phyloP scores from a whole-genome alignment of 768 basidiomycete species.

The Dioszegia crocea region DNA sequence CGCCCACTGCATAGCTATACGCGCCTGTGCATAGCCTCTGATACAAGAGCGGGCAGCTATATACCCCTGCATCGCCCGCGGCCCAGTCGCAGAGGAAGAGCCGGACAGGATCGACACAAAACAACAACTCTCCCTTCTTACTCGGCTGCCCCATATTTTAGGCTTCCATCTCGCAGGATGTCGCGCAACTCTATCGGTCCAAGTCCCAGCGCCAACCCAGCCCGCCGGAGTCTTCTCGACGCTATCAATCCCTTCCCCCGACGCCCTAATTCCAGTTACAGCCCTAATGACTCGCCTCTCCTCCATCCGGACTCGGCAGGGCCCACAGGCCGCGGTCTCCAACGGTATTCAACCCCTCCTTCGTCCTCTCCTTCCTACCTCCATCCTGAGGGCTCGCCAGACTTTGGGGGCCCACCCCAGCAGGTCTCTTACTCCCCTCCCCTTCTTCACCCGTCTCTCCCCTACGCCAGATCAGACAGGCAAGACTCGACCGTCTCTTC shows the following conservation, averaged over 20 bases:
- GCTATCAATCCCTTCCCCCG: background rate
- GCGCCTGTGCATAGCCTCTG: too few relatives aligned
- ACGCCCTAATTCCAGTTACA: background rate
- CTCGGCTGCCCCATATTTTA: too few relatives aligned
- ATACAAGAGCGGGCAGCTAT: too few relatives aligned
- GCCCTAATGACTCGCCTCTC: background rate
- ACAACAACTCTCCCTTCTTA: too few relatives aligned
- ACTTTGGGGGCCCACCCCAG: background rate
- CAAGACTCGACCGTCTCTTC: background rate
- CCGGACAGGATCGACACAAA: too few relatives aligned
- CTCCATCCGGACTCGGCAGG: background rate
- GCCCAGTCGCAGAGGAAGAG: too few relatives aligned
- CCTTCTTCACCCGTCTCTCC: background rate
- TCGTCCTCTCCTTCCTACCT: background rate
- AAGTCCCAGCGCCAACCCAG: constrained; percentile 7
- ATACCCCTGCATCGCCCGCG: too few relatives aligned
- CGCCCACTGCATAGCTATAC: too few relatives aligned
- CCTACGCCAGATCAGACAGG: background rate
- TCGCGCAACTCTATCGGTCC: background rate
- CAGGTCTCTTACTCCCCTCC: constrained; percentile 3
- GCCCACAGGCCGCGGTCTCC: background rate
- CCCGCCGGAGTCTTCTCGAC: constrained; percentile 3
- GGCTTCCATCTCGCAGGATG: background rate
- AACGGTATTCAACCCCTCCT: background rate
- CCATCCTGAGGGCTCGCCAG: background rate